Conservation (phyloP, 2,329 filamentous ascomycete species). For the Alternaria sp. region DNA sequence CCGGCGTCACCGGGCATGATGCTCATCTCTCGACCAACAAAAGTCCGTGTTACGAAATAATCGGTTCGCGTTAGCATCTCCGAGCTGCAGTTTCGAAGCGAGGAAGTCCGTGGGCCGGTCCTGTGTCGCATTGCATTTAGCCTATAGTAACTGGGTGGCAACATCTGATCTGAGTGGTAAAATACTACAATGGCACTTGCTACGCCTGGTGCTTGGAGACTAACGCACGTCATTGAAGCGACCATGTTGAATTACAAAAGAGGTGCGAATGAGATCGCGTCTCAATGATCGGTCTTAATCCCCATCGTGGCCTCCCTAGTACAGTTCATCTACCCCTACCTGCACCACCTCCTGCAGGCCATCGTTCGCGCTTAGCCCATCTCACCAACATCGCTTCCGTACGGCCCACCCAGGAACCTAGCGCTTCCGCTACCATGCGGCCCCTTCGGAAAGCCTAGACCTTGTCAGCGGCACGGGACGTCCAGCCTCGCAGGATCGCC, state of each 20-base stretch:
- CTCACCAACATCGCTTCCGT: neutral
- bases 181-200: neutral
- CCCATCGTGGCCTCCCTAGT: neutral
- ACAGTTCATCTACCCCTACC: neutral
- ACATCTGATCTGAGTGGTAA: neutral
- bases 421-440: slow-evolving; percentile 2
- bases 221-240: too few relatives aligned
- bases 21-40: neutral
- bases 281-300: neutral
- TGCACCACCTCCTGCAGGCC: neutral
- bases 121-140: neutral
- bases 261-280: neutral
- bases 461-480: slow-evolving; percentile 4
- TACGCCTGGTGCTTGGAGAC: neutral
- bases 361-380: neutral
- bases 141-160: neutral
- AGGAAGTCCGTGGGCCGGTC: neutral
- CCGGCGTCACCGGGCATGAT: neutral
- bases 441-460: neutral
- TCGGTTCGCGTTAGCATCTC: neutral
- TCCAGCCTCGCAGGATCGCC: neutral
- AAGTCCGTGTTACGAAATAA: neutral
- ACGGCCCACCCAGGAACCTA: neutral
- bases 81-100: neutral
- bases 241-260: neutral